Evolutionary conservation across 139 green algal genomes (phyloP).

Genomic region (Deuterostichococcus epilithicus): DNA sequence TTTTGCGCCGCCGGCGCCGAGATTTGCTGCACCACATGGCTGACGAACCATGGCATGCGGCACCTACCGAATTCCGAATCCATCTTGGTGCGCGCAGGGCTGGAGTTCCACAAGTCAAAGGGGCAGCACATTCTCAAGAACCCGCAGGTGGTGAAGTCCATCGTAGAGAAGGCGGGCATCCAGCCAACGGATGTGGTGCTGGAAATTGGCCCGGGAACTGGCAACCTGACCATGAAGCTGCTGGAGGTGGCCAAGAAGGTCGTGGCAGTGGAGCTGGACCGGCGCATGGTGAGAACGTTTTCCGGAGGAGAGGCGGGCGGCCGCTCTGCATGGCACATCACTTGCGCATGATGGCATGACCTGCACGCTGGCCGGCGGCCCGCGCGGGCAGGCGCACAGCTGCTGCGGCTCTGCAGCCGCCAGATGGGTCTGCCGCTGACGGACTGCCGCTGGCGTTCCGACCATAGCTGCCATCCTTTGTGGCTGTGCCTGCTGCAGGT

Average conservation of each 20-base stretch:
- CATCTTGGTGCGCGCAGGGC: conserved; percentile 48
- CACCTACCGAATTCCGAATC: background rate
- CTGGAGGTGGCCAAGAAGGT: conserved; percentile 95
- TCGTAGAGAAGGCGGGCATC: conserved; percentile 94
- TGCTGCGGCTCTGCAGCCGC: too few species aligned
- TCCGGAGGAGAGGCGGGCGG: too few species aligned
- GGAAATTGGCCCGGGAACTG: conserved; percentile 97
- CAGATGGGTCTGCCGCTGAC: too few species aligned
- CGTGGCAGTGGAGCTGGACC: conserved; percentile 93
- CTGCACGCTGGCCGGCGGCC: too few species aligned
- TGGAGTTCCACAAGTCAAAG: conserved; percentile 98
- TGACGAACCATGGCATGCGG: background rate
- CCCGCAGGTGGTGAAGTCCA: conserved; percentile 89
- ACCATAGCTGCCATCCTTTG: too few species aligned
- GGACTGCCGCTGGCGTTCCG: too few species aligned
- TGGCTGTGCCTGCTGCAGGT: conserved; percentile 49
- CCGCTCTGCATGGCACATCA: too few species aligned
- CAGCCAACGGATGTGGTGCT: conserved; percentile 96
- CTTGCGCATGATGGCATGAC: too few species aligned
- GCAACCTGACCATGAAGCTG: conserved; percentile 96
- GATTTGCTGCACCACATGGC: background rate
- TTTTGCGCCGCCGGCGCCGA: background rate
- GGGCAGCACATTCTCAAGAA: conserved; percentile 99
- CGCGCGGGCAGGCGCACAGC: too few species aligned
- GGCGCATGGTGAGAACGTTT: conserved; percentile 94